Evolutionary conservation across 2,329 filamentous ascomycete species (phyloP), one percentile per base, ranked within the genome.

Genomic region (Delphinella strobiligena): DNA sequence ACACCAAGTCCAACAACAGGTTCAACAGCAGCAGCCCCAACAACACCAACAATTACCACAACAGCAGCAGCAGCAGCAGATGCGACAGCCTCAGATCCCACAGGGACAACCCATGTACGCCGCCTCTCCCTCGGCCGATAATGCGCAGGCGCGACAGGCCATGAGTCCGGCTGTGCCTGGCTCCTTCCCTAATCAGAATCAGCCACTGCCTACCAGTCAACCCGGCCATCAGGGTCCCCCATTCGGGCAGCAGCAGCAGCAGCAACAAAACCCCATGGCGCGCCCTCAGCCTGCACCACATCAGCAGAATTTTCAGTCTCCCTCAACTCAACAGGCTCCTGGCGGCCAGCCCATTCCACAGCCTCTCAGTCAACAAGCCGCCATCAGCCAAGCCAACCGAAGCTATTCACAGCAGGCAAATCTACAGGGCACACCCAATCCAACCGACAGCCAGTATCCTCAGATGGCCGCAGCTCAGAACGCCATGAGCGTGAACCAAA

Each of bases 401-500:
- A 46, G 31, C 10, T 45, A 47, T 29, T 29, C 31, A 18, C 14
- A 45, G 37, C 43, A 32, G 15, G 45, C 46, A 19, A 46, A 37
- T 41, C 18, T 46, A 44, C 30, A 42, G 37, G 36, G 43, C 34
- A 39, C 51, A 40, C 42, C 38, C 14, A 43, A 49, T 19, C 14
- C 40, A 39, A 31, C 49, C 19, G 47, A 43, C 33, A 51, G 37
- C 17, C 37, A 36, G 17, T 40, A 47, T 15, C 44, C 44, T 36
- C 22, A 27, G 22, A 27, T 27, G 7, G 7, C 43, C 36, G 36
- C 40, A 31, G 34, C 31, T 19, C 40, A 34, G 14, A 60, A 46
- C 27, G 51, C 29, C 9, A 47, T 44, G 45, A 52, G 59, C 36
- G 55, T 57, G 63, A 74, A 71, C 49, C 64, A 69, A 34, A 87